Evolutionary conservation across 305 asterid species (phyloP), one percentile per base, ranked within the genome.

Genomic region (Fraxinus latifolia): DNA sequence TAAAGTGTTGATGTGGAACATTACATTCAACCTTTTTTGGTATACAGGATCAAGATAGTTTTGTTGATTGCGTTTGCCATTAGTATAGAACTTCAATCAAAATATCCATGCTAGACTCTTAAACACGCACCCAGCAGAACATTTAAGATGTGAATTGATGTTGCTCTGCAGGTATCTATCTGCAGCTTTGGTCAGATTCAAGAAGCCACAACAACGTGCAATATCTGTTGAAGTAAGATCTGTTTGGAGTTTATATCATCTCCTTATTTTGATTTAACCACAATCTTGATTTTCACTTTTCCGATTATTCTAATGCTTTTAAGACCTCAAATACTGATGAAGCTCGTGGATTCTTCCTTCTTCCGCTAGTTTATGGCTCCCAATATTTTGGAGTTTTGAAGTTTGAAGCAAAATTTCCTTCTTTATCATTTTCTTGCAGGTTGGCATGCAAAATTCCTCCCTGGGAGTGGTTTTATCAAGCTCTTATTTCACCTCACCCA

Each of bases 401-500:
- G 17, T 55, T 6, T 55, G 67, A 55, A 55, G 67, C 67, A 1
- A n/a, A 79, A 5, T 71, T 19, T 2, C 31, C 37, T 65, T 5
- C 37, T 65, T 5, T 11, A n/a, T 74, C 15, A 47, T 36, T 72
- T 74, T 83, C 4, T 84, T 79, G 86, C 88, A 93, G 98, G 98
- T 95, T 29, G 98, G 98, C 80, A 95, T 95, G 98, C 98, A 95
- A 82, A 95, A 95, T 83, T 95, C 98, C 0, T 92, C 98, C n/a
- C 47, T 95, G 80, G 98, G 97, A 47, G 97, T 95, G 84, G 98
- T 95, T 82, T 86, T 95, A 81, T 98, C 98, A 1, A 83, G 96
- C 15, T 81, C 97, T 44, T 97, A 95, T 89, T 95, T 95, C 87
- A 71, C 90, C 37, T 91, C 98, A 7, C 89, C 98, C 0, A 84